Conservation (phyloP, 305 asterid species). For the Striga hermonthica region DNA sequence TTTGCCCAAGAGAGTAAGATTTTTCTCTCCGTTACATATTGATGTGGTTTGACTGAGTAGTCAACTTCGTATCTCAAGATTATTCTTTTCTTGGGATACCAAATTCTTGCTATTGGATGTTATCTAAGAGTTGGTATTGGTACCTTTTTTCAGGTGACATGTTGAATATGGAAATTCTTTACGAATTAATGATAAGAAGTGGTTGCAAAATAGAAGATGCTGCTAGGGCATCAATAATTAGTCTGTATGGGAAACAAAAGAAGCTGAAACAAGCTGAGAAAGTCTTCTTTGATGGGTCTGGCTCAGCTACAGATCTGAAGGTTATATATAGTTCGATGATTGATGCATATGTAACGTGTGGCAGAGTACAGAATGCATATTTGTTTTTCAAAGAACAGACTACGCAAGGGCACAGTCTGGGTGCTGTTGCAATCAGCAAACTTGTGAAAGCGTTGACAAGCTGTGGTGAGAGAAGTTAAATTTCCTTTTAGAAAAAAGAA, state of each 20-base stretch:
- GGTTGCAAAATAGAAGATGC: conserved; percentile 55
- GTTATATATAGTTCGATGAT: conserved; percentile 53
- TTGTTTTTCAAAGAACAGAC: conserved; percentile 62
- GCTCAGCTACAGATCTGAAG: conserved; percentile 38
- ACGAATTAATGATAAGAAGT: conserved; percentile 48
- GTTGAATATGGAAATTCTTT: conserved; percentile 50
- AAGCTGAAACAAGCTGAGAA: conserved; percentile 54
- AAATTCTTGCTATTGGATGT: neutral
- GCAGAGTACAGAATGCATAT: conserved; percentile 65
- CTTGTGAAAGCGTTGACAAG: conserved; percentile 74
- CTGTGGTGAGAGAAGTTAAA: conserved; percentile 50
- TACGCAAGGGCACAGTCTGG: conserved; percentile 54
- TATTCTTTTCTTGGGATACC: neutral
- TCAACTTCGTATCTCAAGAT: too few relatives aligned
- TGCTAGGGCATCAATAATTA: conserved; percentile 68
- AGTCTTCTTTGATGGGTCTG: conserved; percentile 48
- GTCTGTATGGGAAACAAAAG: conserved; percentile 59
- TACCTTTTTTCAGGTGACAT: conserved; percentile 55
- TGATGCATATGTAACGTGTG: conserved; percentile 57
- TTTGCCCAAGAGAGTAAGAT: conserved; percentile 60
- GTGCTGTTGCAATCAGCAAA: conserved; percentile 78
- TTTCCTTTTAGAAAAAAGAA: conserved; percentile 10
- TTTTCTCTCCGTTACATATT: conserved; percentile 1
- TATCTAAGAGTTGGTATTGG: conserved; percentile 28
- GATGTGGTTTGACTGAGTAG: too few relatives aligned